A percentile compares a stretch with the other conserved stretches of the same genome.
These are phyloP conservation scores for Aechmea fasciata DNA, from an alignment of 176 grass and related monocot species.

Conservation along the genomic window DNA sequence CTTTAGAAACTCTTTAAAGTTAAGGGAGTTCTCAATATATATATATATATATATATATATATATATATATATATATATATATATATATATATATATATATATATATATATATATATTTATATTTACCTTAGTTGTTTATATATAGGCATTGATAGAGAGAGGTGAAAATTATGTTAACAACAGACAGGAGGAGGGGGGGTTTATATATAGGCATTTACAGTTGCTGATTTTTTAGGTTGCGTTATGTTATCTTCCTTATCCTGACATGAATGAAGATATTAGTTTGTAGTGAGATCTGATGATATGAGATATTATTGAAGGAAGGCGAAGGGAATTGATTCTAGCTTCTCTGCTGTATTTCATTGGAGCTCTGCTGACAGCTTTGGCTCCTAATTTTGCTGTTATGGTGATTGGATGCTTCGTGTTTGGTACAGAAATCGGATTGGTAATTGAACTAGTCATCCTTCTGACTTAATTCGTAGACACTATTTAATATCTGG, in stretches of 20 bases:
- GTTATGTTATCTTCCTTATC: background rate
- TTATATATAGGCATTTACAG: slow-evolving; percentile 42
- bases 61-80: too few species aligned
- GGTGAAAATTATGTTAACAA: too few species aligned
- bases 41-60: too few species aligned
- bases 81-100: too few species aligned
- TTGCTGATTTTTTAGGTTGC: slow-evolving; percentile 71
- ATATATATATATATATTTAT: too few species aligned
- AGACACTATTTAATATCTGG: background rate
- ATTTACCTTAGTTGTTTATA: too few species aligned
- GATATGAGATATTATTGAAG: slow-evolving; percentile 38
- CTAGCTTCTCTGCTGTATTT: slow-evolving; percentile 69
- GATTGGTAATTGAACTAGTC: slow-evolving; percentile 52
- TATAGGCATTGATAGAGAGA: too few species aligned
- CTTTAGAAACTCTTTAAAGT: too few species aligned
- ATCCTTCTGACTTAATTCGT: background rate
- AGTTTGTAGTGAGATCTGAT: background rate
- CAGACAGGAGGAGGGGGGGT: too few species aligned
- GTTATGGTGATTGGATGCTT: slow-evolving; percentile 74
- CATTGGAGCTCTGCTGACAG: slow-evolving; percentile 68
- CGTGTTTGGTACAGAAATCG: slow-evolving; percentile 89
- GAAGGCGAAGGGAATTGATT: slow-evolving; percentile 71
- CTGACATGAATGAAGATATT: background rate
- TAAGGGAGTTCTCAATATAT: too few species aligned
- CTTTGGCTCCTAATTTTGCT: slow-evolving; percentile 49